Evolutionary conservation across 768 basidiomycete species (phyloP).

Genomic region (Phaffia australis): DNA sequence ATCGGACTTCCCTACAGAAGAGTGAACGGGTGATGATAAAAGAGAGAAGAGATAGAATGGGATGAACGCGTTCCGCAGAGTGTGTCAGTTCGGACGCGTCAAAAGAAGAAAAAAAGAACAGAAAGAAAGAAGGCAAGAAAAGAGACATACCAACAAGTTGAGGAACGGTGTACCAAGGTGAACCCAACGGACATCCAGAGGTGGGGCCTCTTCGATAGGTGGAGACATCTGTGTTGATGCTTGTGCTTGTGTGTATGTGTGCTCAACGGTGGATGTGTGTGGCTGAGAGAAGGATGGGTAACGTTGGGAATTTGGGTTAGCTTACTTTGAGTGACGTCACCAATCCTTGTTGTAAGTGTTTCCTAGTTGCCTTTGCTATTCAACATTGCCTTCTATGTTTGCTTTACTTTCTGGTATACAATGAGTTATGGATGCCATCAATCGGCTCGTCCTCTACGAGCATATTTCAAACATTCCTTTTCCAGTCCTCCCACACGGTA

Average conservation of each 20-base stretch:
- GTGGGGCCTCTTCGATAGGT: neutral
- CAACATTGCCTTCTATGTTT: no score
- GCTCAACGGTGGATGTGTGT: no score
- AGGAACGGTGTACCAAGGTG: slow-evolving; percentile 21
- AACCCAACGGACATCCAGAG: slow-evolving; percentile 21
- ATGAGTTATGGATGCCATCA: no score
- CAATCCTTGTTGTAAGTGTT: no score
- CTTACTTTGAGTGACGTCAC: no score
- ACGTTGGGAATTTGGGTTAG: no score
- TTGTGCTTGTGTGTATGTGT: no score
- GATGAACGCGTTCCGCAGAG: neutral
- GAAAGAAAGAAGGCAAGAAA: neutral
- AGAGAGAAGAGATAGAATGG: no score
- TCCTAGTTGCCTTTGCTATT: no score
- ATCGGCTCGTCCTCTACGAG: slow-evolving; percentile 46
- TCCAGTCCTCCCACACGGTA: slow-evolving; percentile 48
- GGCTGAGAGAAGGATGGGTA: no score
- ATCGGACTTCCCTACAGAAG: slow-evolving; percentile 15
- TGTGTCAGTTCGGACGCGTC: neutral
- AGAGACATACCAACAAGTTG: neutral
- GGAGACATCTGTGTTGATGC: no score
- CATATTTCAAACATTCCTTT: slow-evolving; percentile 65
- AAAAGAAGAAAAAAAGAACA: neutral
- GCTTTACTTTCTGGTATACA: no score
- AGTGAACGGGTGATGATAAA: neutral